Evolutionary conservation across 2,329 filamentous ascomycete species (phyloP), one percentile per base, ranked within the genome.

Genomic region (Fusarium nygamai): DNA sequence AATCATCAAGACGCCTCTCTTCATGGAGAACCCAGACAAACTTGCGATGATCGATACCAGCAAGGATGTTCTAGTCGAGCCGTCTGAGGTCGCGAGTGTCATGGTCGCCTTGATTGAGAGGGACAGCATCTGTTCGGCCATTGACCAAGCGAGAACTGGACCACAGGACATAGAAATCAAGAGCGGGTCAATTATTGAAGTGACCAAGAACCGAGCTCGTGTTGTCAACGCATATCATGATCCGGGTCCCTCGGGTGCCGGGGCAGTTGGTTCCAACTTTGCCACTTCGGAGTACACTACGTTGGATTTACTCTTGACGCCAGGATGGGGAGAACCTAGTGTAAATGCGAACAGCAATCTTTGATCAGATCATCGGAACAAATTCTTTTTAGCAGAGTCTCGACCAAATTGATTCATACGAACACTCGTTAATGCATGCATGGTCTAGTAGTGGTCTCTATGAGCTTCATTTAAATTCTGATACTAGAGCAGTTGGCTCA

Each of bases 391-490:
- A 41, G 14, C 13, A 27, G 22, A 34, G 17, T 12, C 11, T n/a
- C 16, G 16, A 19, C 3, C 16, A 1, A 29, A 14, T 19, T 31
- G 11, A 17, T 29, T 16, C 24, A 10, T n/a, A 4, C n/a, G 3
- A 29, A 54, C 3, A 29, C 24, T 39, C 11, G 1, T 27, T 17
- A 29, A 12, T 29, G 24, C 24, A 39, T 39, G 10, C 6, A 34
- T 24, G 12, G 5, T 20, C 22, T 10, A 10, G 8, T 34, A 34
- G 8, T 51, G 3, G 3, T 34, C 22, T 6, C 3, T 14, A 0
- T 24, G 17, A 24, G 20, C 8, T 13, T 24, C 8, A 1, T 20
- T 20, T 24, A 34, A 51, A 14, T 20, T 0, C 8, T 8, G 12
- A 24, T 34, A 34, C 17, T 11, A 14, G 5, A 53, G 17, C 4